Evolutionary conservation across 2,329 filamentous ascomycete species (phyloP).

Genomic region (Ophiocordyceps australis): DNA sequence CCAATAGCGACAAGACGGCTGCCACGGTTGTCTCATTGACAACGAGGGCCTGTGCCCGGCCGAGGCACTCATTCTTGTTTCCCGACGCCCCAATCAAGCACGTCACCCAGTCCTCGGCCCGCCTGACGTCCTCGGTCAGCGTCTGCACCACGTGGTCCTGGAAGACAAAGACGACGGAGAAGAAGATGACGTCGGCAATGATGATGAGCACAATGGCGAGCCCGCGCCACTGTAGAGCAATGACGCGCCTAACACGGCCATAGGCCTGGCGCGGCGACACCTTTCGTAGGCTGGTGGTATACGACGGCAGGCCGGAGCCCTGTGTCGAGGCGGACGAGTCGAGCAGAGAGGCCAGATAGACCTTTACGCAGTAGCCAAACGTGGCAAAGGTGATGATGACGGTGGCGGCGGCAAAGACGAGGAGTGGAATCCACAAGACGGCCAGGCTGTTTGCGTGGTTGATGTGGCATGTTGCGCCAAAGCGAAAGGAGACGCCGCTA

Average conservation of each 20-base stretch:
- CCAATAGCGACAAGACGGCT: constrained; percentile 67
- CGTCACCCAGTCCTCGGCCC: constrained; percentile 45
- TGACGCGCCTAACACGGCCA: constrained; percentile 66
- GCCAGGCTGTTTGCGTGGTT: constrained; percentile 73
- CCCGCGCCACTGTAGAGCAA: constrained; percentile 87
- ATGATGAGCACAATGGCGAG: constrained; percentile 83
- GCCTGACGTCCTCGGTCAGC: constrained; percentile 29
- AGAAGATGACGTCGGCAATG: constrained; percentile 81
- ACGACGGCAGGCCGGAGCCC: constrained; percentile 50
- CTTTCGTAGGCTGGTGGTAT: constrained; percentile 56
- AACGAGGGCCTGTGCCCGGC: constrained; percentile 39
- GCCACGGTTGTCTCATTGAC: constrained; percentile 61
- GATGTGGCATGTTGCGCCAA: constrained; percentile 83
- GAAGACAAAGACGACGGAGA: constrained; percentile 78
- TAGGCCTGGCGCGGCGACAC: constrained; percentile 78
- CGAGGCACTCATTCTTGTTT: constrained; percentile 49
- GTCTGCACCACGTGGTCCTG: constrained; percentile 56
- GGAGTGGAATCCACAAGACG: constrained; percentile 78
- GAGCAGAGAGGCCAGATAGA: constrained; percentile 71
- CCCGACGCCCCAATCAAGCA: constrained; percentile 43
- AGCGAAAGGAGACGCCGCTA: constrained; percentile 87
- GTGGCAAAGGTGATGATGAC: constrained; percentile 71
- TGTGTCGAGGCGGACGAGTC: constrained; percentile 56
- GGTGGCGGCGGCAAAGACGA: constrained; percentile 59
- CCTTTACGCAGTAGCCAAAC: constrained; percentile 83